Evolutionary conservation across 768 basidiomycete species (phyloP), one percentile per base, ranked within the genome.

Genomic region (Mrakia blollopis): DNA sequence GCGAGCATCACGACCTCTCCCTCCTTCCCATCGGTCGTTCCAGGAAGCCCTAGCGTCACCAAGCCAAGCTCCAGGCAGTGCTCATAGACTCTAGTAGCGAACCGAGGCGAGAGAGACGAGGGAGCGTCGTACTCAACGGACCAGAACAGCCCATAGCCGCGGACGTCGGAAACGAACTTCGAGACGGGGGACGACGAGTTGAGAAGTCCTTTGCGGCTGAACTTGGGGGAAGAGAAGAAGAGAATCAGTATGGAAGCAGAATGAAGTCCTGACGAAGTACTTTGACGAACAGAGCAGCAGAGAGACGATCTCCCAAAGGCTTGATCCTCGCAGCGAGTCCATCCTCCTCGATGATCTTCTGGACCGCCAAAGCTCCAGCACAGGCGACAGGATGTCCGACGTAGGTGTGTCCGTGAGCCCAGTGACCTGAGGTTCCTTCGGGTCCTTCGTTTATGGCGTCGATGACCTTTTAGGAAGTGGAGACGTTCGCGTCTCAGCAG

Each of bases 141-240:
- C 91, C 91, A 93, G 85, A 94, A 92, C 39, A 89, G 87, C 47
- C 93, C 94, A 28, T 89, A 88, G 14, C 94, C 93, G 39, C 94
- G 90, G 77, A 93, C 88, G 81, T 93, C 92, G 80, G 90, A 92
- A 6, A 88, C 87, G 81, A 87, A 90, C 0, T 89, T 90, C 37
- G 88, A 87, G 50, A 90, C 87, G 62, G 85, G 80, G n/a, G 88
- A 85, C 79, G 87, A 88, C 11, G 88, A 87, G 0, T 86, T 85
- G 72, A 85, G 84, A 47, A 94, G 85, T 37, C 88, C 86, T 78
- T 87, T 84, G 60, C 84, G 81, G 47, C 60, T 87, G 86, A 79
- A 88, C 87, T 79, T 41, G 89, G 90, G 80, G 86, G 86, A 47
- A 93, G 86, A 71, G 57, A 32, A 47, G 35, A 32, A 54, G 62